phyloP scores from a whole-genome alignment of 2,329 filamentous ascomycete species.

The Penicillium sp. region DNA sequence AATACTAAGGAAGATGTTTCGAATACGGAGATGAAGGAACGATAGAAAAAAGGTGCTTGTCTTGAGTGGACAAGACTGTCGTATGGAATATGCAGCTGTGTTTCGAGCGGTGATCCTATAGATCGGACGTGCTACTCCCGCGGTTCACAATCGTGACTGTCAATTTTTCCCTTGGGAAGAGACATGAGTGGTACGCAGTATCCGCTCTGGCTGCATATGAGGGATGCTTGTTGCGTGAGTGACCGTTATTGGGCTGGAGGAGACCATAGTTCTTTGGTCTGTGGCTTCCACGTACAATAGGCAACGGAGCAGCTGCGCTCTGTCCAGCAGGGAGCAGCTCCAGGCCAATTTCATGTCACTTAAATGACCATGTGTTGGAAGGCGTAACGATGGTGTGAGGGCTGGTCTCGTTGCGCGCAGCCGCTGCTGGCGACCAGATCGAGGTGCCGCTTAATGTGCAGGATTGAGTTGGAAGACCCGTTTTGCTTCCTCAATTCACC shows the following conservation, averaged over 20 bases:
- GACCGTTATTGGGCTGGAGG: not conserved
- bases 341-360: not conserved
- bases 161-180: not conserved
- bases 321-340: not conserved
- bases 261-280: not conserved
- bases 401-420: not conserved
- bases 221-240: not conserved
- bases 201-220: not conserved
- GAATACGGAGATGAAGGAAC: no score
- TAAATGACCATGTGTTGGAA: not conserved
- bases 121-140: no score
- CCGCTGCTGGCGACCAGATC: not conserved
- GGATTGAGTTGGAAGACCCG: not conserved
- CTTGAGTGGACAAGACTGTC: not conserved
- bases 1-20: no score
- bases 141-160: no score
- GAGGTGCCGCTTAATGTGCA: not conserved
- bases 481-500: slow-evolving; percentile 24
- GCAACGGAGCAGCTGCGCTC: no score
- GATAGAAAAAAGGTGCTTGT: no score
- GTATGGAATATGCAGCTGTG: not conserved
- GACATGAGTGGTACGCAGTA: not conserved
- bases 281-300: no score
- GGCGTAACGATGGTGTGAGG: no score
- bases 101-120: no score